Evolutionary conservation across 176 grass and related monocot species (phyloP), one percentile per base, ranked within the genome.

Genomic region (Ananas comosus): DNA sequence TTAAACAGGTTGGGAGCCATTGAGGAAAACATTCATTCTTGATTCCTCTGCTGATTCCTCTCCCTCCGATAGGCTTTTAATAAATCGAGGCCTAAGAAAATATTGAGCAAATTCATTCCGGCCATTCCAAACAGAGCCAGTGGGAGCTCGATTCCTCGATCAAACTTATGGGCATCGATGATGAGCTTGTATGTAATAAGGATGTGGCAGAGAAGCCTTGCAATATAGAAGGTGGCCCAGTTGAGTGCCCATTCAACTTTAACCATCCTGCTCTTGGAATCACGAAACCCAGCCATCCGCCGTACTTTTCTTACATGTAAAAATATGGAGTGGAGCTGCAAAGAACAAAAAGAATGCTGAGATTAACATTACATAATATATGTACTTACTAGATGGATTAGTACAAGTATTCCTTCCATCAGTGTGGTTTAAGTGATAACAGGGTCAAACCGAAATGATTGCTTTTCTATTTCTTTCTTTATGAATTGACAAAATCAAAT

Each of bases 291-390:
- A 82, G 82, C 82, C 87, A 99, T 93, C 48, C 87, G 75, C 66
- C 86, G 84, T 57, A 99, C 25, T 93, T 99, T 93, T 73, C 89
- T 83, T 79, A 83, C 7, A 70, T 93, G 94, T 49, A 99, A 80
- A 80, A 99, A 93, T 70, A 99, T 81, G 51, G 94, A 93, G 67
- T 93, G 87, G 61, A 99, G 69, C 94, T 99, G 86, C 25, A 78
- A 84, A 72, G 23, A 51, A 85, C 8, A 48, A 74, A 66, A 73
- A 80, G 3, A 67, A 63, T 9, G 19, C 85, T 24, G 74, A 61
- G 25, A 29, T 48, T 12, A 67, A 64, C 75, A 54, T 8, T 70
- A 4, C 56, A 61, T 19, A 59, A 7, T 59, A 19, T 61, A 5
- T 61, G 56, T 42, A n/a, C n/a, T n/a, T n/a, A n/a, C 33, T 42